phyloP scores from a whole-genome alignment of 331 rosid genomes.

The Spiraea crenata region DNA sequence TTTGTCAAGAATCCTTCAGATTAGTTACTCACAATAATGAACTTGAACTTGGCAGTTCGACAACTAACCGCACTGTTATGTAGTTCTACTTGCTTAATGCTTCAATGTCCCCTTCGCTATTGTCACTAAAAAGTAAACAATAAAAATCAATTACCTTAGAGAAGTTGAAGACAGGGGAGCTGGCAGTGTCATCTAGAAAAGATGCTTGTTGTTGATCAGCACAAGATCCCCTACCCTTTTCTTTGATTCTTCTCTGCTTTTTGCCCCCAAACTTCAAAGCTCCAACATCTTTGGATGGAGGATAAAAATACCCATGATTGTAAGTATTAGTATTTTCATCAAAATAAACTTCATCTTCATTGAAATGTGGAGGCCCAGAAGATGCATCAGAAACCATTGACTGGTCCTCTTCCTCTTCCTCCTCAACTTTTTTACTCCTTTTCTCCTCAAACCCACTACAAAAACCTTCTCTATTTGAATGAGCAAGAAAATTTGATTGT shows the following conservation, averaged over 20 bases:
- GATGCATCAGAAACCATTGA: conserved; percentile 99
- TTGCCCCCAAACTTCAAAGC: conserved; percentile 30
- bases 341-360: conserved; percentile 37
- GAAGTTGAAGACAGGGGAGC: conserved; percentile 64
- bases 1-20: conserved; percentile 15
- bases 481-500: conserved; percentile 45
- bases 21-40: background rate
- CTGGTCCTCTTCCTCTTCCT: conserved; percentile 62
- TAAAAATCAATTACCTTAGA: conserved; percentile 41
- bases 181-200: conserved; percentile 89
- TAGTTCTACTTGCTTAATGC: too few species aligned
- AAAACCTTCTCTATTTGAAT: conserved; percentile 31
- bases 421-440: conserved; percentile 24
- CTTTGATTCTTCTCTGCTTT: conserved; percentile 46
- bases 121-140: too few species aligned
- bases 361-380: conserved; percentile 93
- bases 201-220: conserved; percentile 42
- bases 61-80: too few species aligned
- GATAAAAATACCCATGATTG: conserved; percentile 24
- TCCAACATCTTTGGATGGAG: conserved; percentile 32
- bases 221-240: conserved; percentile 17
- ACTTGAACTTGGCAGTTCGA: background rate
- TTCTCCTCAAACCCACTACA: conserved; percentile 28
- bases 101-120: too few species aligned
- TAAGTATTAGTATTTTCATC: conserved; percentile 23